phyloP scores from a whole-genome alignment of 768 basidiomycete genomes.

The Phallus indusiatus region DNA sequence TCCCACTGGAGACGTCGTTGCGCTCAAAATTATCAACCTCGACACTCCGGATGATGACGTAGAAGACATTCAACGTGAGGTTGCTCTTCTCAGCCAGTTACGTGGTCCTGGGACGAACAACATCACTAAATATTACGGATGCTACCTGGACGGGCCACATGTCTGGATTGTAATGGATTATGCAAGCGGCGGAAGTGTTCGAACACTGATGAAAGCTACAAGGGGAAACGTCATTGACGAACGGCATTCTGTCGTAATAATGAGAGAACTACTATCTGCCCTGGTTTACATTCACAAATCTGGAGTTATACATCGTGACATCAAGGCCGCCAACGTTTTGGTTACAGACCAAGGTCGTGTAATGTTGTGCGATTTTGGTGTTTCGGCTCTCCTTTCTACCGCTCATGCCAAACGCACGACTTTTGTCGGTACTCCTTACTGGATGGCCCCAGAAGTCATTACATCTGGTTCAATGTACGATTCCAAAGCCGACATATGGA shows the following conservation, averaged over 20 bases:
- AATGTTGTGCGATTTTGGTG: slow-evolving; percentile 97
- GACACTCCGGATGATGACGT: slow-evolving; percentile 97
- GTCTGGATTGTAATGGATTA: slow-evolving; percentile 99
- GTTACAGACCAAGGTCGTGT: slow-evolving; percentile 83
- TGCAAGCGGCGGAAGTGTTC: slow-evolving; percentile 90
- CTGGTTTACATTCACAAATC: slow-evolving; percentile 88
- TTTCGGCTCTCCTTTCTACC: slow-evolving; percentile 83
- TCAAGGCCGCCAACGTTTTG: slow-evolving; percentile 96
- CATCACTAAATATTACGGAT: slow-evolving; percentile 94
- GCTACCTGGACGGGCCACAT: slow-evolving; percentile 86
- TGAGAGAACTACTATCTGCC: slow-evolving; percentile 80
- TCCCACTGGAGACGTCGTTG: slow-evolving; percentile 82
- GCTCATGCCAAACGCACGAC: slow-evolving; percentile 89
- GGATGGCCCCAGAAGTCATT: slow-evolving; percentile 99
- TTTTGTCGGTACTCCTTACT: slow-evolving; percentile 93
- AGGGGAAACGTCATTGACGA: slow-evolving; percentile 75
- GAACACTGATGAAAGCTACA: slow-evolving; percentile 86
- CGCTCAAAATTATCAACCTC: slow-evolving; percentile 99
- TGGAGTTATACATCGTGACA: slow-evolving; percentile 92
- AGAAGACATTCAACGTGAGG: slow-evolving; percentile 92
- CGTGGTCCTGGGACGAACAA: slow-evolving; percentile 78
- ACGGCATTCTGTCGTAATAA: slow-evolving; percentile 77
- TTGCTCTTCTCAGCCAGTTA: slow-evolving; percentile 80
- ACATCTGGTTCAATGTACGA: slow-evolving; percentile 86
- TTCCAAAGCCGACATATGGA: slow-evolving; percentile 98